Percentiles rank a stretch among this genome's conserved stretches.
phyloP scores from a whole-genome alignment of 2,329 filamentous ascomycete genomes.

The Pestalotiopsis sp. region DNA sequence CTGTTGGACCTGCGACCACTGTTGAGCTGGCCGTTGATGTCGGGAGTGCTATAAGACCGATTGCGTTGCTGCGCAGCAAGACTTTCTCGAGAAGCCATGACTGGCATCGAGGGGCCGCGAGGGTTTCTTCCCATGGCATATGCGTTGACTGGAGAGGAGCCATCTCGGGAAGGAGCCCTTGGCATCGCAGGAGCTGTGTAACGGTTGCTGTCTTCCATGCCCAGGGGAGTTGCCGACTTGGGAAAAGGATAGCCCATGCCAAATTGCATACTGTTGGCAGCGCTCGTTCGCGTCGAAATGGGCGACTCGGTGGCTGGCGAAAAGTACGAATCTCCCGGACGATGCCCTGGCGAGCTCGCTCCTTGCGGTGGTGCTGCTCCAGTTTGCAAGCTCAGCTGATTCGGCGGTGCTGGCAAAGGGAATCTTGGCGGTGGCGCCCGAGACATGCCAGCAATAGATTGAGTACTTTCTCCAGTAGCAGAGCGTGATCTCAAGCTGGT shows the following conservation, averaged over 20 bases:
- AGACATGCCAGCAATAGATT: slow-evolving; percentile 58
- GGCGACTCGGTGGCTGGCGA: slow-evolving; percentile 84
- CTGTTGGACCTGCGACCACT: slow-evolving; percentile 59
- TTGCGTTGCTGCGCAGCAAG: slow-evolving; percentile 71
- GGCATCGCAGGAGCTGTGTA: slow-evolving; percentile 90
- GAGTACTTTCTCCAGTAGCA: slow-evolving; percentile 70
- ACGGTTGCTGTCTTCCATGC: slow-evolving; percentile 74
- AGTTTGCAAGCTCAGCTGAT: slow-evolving; percentile 71
- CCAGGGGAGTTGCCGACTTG: slow-evolving; percentile 70
- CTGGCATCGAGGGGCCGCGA: slow-evolving; percentile 79
- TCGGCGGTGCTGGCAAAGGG: slow-evolving; percentile 62
- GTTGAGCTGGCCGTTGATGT: slow-evolving; percentile 76
- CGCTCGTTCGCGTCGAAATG: slow-evolving; percentile 74
- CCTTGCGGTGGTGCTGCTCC: slow-evolving; percentile 38
- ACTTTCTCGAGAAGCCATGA: slow-evolving; percentile 62
- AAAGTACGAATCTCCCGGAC: slow-evolving; percentile 85
- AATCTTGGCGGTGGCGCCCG: slow-evolving; percentile 72
- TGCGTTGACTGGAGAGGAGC: slow-evolving; percentile 63
- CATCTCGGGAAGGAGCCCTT: slow-evolving; percentile 78
- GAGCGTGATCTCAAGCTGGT: slow-evolving; percentile 77
- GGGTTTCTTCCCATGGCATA: slow-evolving; percentile 67
- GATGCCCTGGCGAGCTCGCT: slow-evolving; percentile 62
- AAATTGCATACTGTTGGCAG: slow-evolving; percentile 72
- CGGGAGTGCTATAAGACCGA: slow-evolving; percentile 92
- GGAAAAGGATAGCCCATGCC: slow-evolving; percentile 68